Percentiles rank a stretch among this genome's conserved stretches.
Conservation (phyloP, 495 filamentous ascomycete genomes). For the Tuber borchii region DNA sequence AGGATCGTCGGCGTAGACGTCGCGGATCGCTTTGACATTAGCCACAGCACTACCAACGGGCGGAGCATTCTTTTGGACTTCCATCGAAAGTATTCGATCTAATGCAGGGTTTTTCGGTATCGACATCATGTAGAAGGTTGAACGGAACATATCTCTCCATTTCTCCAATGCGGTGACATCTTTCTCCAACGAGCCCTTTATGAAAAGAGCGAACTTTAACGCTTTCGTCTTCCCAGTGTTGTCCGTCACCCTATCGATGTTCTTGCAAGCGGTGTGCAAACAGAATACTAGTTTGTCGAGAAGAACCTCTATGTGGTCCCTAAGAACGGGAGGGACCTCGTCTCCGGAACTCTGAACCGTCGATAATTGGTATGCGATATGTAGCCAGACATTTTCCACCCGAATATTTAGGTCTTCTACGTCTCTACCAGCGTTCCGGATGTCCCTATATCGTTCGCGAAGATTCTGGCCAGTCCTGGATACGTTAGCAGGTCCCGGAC, state of each 20-base stretch:
- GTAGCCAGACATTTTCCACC: constrained; percentile 44
- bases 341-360: constrained; percentile 42
- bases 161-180: constrained; percentile 44
- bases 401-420: constrained; percentile 42
- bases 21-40: constrained; percentile 20
- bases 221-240: constrained; percentile 17
- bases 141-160: constrained; percentile 45
- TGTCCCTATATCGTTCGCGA: constrained; percentile 18
- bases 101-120: constrained; percentile 39
- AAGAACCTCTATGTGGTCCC: constrained; percentile 41
- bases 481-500: not conserved
- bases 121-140: constrained; percentile 46
- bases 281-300: constrained; percentile 41
- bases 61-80: constrained; percentile 6
- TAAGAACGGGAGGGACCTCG: constrained; percentile 43
- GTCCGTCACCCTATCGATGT: constrained; percentile 38
- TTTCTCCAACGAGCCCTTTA: constrained; percentile 41
- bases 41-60: constrained; percentile 8
- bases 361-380: constrained; percentile 41
- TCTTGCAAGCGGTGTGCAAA: constrained; percentile 37
- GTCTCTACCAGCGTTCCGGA: constrained; percentile 34
- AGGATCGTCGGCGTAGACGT: constrained; percentile 10
- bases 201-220: constrained; percentile 14
- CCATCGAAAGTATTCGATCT: constrained; percentile 36
- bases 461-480: constrained; percentile 24